phyloP scores from a whole-genome alignment of 2,329 filamentous ascomycete species.

The Drechslerella coelobrocha region DNA sequence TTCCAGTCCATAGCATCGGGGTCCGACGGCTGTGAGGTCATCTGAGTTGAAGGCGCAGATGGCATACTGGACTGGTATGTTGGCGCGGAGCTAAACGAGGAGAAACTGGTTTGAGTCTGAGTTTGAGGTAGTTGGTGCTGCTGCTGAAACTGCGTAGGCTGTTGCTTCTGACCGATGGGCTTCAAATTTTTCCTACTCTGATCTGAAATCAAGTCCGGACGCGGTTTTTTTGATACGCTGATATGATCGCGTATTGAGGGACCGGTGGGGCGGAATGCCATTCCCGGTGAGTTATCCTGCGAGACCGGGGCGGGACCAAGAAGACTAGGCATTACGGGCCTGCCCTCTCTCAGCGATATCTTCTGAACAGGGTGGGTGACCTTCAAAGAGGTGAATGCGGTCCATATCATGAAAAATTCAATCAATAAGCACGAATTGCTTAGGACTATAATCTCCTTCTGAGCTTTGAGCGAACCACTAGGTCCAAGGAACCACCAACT shows the following conservation, averaged over 20 bases:
- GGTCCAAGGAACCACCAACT: constrained; percentile 41
- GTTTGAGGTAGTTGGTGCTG: constrained; percentile 1
- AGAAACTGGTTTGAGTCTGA: not conserved
- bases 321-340: constrained; percentile 1
- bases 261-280: constrained; percentile 35
- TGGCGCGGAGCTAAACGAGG: not conserved
- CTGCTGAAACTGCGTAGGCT: constrained; percentile 7
- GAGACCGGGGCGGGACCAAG: constrained; percentile 1
- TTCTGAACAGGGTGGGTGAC: constrained; percentile 17
- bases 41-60: constrained; percentile 4
- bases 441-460: constrained; percentile 36
- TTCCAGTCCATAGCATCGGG: constrained; percentile 49
- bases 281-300: constrained; percentile 10
- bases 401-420: constrained; percentile 33
- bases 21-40: constrained; percentile 21
- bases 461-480: constrained; percentile 11
- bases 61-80: not conserved
- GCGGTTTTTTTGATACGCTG: not conserved
- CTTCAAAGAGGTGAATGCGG: constrained; percentile 32
- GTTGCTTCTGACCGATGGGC: not conserved
- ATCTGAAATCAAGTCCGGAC: not conserved
- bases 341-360: constrained; percentile 17
- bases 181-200: not conserved
- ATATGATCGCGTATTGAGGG: constrained; percentile 18
- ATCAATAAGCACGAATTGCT: constrained; percentile 33